phyloP scores from a whole-genome alignment of 495 filamentous ascomycete genomes.

The Penicillium roqueforti region DNA sequence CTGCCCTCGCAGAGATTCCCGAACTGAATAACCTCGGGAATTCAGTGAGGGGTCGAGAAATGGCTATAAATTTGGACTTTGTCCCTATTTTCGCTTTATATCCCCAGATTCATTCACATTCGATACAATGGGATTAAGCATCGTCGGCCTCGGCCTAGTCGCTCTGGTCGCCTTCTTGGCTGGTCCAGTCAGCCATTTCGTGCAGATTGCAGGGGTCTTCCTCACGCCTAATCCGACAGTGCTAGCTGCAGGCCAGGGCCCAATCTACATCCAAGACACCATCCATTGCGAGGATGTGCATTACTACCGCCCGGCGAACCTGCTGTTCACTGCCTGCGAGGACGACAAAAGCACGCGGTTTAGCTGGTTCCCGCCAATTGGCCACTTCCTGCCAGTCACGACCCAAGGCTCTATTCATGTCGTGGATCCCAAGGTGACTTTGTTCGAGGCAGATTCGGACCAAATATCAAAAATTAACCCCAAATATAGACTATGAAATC shows the following conservation, averaged over 20 bases:
- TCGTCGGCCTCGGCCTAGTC: conserved; percentile 31
- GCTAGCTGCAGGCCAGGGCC: conserved; percentile 33
- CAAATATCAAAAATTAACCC: background rate
- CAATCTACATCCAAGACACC: conserved; percentile 48
- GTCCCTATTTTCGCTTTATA: background rate
- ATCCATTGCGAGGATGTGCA: conserved; percentile 58
- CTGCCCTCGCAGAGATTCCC: background rate
- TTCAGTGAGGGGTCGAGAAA: background rate
- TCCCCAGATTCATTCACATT: background rate
- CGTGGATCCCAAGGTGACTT: conserved; percentile 48
- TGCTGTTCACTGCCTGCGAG: conserved; percentile 56
- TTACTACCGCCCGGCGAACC: conserved; percentile 44
- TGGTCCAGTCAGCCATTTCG: conserved; percentile 24
- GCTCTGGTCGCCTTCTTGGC: conserved; percentile 34
- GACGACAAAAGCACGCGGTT: conserved; percentile 42
- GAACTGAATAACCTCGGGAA: too few relatives aligned
- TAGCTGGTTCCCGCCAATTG: conserved; percentile 54
- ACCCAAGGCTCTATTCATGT: conserved; percentile 49
- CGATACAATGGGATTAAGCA: conserved; percentile 22
- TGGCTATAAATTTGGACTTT: background rate
- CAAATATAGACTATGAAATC: conserved; percentile 47
- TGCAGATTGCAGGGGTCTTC: conserved; percentile 31
- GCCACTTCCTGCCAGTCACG: conserved; percentile 32
- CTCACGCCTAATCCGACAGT: conserved; percentile 23
- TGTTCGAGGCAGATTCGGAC: background rate